Conservation (phyloP, 2,329 filamentous ascomycete species). For the Venturia pyrina region DNA sequence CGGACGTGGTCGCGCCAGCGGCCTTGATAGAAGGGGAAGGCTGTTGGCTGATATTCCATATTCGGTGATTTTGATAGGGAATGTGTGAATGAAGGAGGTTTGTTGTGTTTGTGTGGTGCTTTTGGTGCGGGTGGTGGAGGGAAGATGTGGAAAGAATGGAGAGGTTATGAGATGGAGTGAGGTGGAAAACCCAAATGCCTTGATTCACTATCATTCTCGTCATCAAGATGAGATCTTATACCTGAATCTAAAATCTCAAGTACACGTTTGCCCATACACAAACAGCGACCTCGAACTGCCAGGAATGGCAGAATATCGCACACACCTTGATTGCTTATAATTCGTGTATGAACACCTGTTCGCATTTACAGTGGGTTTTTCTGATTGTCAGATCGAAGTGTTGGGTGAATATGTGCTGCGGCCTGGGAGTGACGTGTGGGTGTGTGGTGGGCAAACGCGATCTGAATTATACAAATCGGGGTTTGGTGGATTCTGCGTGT, state of each 20-base stretch:
- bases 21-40: conserved; percentile 8
- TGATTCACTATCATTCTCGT: neutral
- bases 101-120: neutral
- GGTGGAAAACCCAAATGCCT: neutral
- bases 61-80: neutral
- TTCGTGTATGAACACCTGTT: neutral
- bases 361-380: neutral
- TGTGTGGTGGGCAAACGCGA: neutral
- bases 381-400: neutral
- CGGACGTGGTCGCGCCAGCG: conserved; percentile 1
- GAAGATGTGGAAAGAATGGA: neutral
- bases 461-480: neutral
- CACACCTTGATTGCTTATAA: neutral
- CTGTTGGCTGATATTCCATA: conserved; percentile 1
- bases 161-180: neutral
- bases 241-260: neutral
- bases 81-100: neutral
- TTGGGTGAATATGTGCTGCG: neutral
- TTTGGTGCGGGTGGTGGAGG: neutral
- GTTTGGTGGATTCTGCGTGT: neutral
- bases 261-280: neutral
- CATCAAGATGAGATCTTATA: neutral
- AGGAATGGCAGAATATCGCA: neutral
- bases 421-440: neutral
- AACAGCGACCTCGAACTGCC: neutral